Evolutionary conservation across 345 rosid genomes (phyloP), one percentile per base, ranked within the genome.

Genomic region (Noccaea bulbosa): DNA sequence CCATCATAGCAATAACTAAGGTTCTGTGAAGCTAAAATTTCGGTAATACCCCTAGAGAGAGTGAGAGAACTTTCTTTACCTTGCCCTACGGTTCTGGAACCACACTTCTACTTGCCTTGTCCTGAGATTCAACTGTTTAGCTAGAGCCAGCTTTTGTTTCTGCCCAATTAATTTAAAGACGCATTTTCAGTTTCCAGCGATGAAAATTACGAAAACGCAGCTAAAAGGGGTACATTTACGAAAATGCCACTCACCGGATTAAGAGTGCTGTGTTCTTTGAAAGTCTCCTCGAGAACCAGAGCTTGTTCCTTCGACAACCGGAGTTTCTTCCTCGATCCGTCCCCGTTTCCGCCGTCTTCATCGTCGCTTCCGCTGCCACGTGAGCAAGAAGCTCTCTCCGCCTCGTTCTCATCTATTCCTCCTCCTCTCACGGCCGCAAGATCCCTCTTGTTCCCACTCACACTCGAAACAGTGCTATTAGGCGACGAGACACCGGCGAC

Each of bases 21-120:
- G 67, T 59, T 76, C 30, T 40, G 5, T 65, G 1, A n/a, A 8
- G 0, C 30, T 1, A 1, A 14, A 56, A 17, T 76, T 38, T 37
- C 85, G 5, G 5, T 4, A 70, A 37, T 67, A 69, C 77, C 81
- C 87, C 46, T 40, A 1, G 1, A 24, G 3, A 30, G 9, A 15
- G 7, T 1, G 2, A 32, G 2, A 32, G n/a, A 50, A 52, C 3
- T 57, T 61, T 27, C 53, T 60, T 76, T 52, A 91, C 97, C 97
- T 87, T 73, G 97, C 97, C 77, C 96, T 85, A 62, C 96, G 70
- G 76, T 91, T 91, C 79, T 91, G 97, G 60, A 91, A 91, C 97
- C 96, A 91, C 51, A 91, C 97, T 70, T 91, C 96, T 71, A 91
- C 96, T 76, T 91, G 97, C 47, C 97, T 85, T 4, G 96, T 79